These are phyloP conservation scores for Cordyceps militaris DNA, from an alignment of 2,329 filamentous ascomycete species.

Conservation along the genomic window DNA sequence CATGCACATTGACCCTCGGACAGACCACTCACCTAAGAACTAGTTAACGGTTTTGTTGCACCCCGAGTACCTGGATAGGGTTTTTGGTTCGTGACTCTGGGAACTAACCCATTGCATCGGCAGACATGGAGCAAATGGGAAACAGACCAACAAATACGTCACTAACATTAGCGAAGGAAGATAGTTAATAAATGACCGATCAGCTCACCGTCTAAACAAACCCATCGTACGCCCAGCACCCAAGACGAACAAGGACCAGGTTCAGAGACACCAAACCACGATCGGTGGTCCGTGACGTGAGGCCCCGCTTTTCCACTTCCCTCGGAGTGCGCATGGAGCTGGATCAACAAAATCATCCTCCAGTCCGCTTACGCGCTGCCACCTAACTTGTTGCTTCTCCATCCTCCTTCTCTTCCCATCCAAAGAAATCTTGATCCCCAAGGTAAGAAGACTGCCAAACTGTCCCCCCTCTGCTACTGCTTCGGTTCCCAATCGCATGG, in stretches of 20 bases:
- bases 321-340: slow-evolving; percentile 10
- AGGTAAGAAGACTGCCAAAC: slow-evolving; percentile 11
- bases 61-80: background rate
- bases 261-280: slow-evolving; percentile 8
- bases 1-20: background rate
- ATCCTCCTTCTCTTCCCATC: slow-evolving; percentile 14
- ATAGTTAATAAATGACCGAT: background rate
- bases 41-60: no score
- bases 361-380: slow-evolving; percentile 20
- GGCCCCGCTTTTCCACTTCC: slow-evolving; percentile 14
- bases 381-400: slow-evolving; percentile 15
- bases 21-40: background rate
- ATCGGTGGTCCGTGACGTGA: slow-evolving; percentile 19
- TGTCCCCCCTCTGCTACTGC: background rate
- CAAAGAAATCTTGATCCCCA: slow-evolving; percentile 9
- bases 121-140: background rate
- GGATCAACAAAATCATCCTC: slow-evolving; percentile 21
- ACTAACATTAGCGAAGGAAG: background rate
- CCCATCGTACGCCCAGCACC: background rate
- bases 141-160: background rate
- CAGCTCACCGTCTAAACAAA: background rate
- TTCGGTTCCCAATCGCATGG: background rate
- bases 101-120: background rate
- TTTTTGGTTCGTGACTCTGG: background rate
- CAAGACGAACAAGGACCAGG: background rate